phyloP scores from a whole-genome alignment of 106 monocot genomes.

The Dioscorea alata region DNA sequence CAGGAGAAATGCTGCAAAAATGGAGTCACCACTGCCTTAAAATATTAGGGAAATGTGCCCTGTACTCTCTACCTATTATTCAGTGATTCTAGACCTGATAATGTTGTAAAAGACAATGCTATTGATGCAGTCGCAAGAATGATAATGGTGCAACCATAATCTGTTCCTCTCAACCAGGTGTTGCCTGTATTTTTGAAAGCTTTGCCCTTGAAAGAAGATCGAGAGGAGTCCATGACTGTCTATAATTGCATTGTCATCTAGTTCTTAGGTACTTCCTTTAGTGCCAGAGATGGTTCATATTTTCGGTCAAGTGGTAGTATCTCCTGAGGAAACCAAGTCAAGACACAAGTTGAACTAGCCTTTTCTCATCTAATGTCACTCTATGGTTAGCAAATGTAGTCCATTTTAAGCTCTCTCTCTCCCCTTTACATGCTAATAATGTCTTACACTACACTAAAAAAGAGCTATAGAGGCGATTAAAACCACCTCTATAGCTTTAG shows the following conservation, averaged over 20 bases:
- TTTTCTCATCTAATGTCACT: conserved; percentile 72
- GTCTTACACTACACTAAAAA: too few relatives aligned
- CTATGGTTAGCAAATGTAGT: conserved; percentile 91
- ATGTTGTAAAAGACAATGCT: conserved; percentile 96
- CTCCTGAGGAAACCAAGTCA: conserved; percentile 66
- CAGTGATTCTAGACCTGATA: conserved; percentile 68
- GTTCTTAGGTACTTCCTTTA: conserved; percentile 67
- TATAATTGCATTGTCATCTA: conserved; percentile 75
- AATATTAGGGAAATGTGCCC: conserved; percentile 86
- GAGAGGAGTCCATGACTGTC: conserved; percentile 72
- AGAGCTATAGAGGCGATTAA: too few relatives aligned
- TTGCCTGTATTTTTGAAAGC: conserved; percentile 86
- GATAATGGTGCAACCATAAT: conserved; percentile 92
- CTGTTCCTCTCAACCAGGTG: conserved; percentile 87
- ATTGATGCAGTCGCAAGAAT: conserved; percentile 93
- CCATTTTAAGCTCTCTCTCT: conserved; percentile 55
- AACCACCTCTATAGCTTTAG: too few relatives aligned
- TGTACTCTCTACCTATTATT: conserved; percentile 77
- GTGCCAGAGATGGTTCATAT: conserved; percentile 74
- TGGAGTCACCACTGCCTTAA: conserved; percentile 61
- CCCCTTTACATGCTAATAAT: conserved; percentile 70
- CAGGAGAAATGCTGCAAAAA: conserved; percentile 98
- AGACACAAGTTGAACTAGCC: conserved; percentile 59
- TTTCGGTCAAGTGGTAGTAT: conserved; percentile 68
- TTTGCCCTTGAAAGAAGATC: conserved; percentile 92